phyloP scores from a whole-genome alignment of 2,329 filamentous ascomycete genomes.

The Nannizziopsis arthrosporioides region DNA sequence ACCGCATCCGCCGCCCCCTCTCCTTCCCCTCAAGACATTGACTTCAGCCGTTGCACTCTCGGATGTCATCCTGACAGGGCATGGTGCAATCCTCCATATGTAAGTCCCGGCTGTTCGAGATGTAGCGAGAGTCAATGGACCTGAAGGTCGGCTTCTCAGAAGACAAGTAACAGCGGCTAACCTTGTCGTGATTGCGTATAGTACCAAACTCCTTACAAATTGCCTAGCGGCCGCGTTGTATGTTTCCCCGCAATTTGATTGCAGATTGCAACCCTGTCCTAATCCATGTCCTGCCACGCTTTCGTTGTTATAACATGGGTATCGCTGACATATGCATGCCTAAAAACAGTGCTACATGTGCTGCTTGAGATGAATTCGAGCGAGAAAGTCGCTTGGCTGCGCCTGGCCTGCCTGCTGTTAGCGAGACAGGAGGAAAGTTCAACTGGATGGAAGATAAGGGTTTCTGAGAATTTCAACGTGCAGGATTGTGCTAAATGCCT shows the following conservation, averaged over 20 bases:
- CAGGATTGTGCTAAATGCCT: no score
- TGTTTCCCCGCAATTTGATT: neutral
- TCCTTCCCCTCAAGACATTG: neutral
- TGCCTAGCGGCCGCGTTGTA: neutral
- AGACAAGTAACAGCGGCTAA: neutral
- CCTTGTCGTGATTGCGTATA: neutral
- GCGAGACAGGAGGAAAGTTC: neutral
- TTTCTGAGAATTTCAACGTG: neutral
- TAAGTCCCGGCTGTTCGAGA: neutral
- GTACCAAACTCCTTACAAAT: neutral
- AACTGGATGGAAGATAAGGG: neutral
- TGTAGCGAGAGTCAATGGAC: no score
- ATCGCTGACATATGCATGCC: neutral
- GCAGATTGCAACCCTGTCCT: neutral
- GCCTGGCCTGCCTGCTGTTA: neutral
- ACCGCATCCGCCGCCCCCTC: neutral
- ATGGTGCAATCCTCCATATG: constrained; percentile 3
- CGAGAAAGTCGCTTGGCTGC: neutral
- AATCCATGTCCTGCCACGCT: neutral
- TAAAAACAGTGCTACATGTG: constrained; percentile 1
- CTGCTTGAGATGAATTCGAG: constrained; percentile 1
- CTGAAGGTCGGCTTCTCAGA: no score
- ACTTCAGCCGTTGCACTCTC: neutral
- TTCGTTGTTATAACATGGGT: neutral
- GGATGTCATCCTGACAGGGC: constrained; percentile 2